Percentiles rank a stretch among this genome's conserved stretches.
phyloP scores from a whole-genome alignment of 768 basidiomycete species.

The Boletus rufocinnamomeus region DNA sequence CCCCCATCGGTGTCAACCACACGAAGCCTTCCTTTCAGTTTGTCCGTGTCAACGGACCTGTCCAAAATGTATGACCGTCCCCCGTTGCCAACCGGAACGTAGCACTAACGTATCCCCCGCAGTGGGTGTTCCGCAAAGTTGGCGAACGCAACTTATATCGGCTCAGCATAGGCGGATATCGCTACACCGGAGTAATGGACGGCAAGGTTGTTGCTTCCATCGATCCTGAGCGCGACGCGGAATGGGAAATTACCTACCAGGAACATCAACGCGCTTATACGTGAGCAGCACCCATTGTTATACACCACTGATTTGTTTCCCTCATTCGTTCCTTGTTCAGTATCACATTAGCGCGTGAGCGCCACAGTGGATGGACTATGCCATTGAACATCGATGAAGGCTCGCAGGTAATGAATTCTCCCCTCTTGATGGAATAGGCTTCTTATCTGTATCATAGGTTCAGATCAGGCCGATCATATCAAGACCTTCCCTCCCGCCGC shows the following conservation, averaged over 20 bases:
- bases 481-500: background rate
- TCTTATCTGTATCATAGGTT: background rate
- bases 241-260: background rate
- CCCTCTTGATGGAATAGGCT: background rate
- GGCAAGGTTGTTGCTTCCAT: background rate
- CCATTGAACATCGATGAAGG: fast-evolving
- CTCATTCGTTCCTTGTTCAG: background rate
- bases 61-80: background rate
- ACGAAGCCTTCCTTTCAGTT: fast-evolving
- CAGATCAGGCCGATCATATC: background rate
- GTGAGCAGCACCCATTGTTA: background rate
- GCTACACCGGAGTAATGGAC: background rate
- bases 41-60: background rate
- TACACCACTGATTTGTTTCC: background rate
- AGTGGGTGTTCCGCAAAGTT: background rate
- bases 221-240: background rate
- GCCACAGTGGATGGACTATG: background rate
- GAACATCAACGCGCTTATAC: background rate
- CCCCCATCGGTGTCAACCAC: background rate
- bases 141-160: background rate
- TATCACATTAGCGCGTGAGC: background rate
- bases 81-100: background rate
- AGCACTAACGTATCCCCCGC: background rate
- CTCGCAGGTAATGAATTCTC: background rate
- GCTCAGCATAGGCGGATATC: background rate